Percentiles rank a stretch among this genome's conserved stretches.
Evolutionary conservation across 768 basidiomycete species (phyloP).

Genomic region (Panellus pusillus): DNA sequence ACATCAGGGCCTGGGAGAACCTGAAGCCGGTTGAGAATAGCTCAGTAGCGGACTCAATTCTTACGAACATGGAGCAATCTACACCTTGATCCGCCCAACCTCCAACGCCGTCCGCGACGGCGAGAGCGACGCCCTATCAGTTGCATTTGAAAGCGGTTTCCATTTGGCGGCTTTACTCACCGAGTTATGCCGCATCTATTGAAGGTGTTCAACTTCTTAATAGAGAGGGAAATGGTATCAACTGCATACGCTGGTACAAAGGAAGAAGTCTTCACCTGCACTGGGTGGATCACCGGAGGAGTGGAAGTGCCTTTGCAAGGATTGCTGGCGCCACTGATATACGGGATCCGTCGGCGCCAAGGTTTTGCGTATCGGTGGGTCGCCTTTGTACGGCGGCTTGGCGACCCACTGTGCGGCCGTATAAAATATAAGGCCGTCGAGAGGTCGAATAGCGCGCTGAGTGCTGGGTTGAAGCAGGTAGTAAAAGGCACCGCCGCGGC

Average conservation of each 20-base stretch:
- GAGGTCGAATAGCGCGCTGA: neutral
- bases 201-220: constrained; percentile 36
- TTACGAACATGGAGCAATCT: constrained; percentile 71
- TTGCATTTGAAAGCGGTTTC: constrained; percentile 24
- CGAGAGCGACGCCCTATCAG: constrained; percentile 71
- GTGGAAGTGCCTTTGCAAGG: constrained; percentile 46
- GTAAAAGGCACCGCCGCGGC: neutral
- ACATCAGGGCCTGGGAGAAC: constrained; percentile 88
- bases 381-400: constrained; percentile 51
- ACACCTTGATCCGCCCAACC: constrained; percentile 85
- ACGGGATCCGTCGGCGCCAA: constrained; percentile 61
- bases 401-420: constrained; percentile 78
- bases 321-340: constrained; percentile 69
- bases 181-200: constrained; percentile 51
- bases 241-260: constrained; percentile 3
- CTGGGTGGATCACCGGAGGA: constrained; percentile 31
- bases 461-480: neutral
- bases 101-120: constrained; percentile 91
- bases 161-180: neutral
- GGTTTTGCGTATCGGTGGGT: constrained; percentile 29
- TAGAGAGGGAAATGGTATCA: too few species aligned
- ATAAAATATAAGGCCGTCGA: constrained; percentile 62
- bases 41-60: too few species aligned
- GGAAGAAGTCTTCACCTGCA: constrained; percentile 53
- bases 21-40: too few species aligned